Conservation (phyloP, 2,329 filamentous ascomycete species). For the Alternaria panax region DNA sequence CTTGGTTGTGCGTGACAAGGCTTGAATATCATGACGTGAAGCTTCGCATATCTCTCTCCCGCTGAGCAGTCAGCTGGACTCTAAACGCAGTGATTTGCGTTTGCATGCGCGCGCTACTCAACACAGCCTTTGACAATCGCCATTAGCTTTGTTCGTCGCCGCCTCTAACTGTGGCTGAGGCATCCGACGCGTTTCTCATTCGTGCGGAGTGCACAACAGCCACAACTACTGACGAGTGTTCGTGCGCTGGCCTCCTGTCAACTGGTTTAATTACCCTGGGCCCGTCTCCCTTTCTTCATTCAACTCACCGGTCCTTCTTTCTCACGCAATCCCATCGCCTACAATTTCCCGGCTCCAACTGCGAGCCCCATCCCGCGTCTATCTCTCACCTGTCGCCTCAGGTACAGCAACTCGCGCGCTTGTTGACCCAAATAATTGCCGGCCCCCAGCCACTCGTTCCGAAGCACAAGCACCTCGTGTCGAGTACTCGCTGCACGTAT, state of each 20-base stretch:
- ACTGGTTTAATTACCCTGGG: slow-evolving; percentile 23
- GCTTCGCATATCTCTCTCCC: slow-evolving; percentile 16
- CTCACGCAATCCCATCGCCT: slow-evolving; percentile 6
- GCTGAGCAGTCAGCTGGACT: neutral
- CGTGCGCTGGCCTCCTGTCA: slow-evolving; percentile 9
- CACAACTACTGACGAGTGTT: slow-evolving; percentile 10
- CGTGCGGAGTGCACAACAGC: slow-evolving; percentile 9
- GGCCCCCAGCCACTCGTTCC: slow-evolving; percentile 17
- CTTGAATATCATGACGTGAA: slow-evolving; percentile 35
- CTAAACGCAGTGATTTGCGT: slow-evolving; percentile 16
- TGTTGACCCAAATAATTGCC: slow-evolving; percentile 19
- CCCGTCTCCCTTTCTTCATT: slow-evolving; percentile 19
- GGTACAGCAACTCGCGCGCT: slow-evolving; percentile 17
- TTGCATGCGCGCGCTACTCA: slow-evolving; percentile 12
- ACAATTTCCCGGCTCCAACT: slow-evolving; percentile 2
- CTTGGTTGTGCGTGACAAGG: slow-evolving; percentile 20
- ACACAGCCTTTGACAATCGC: slow-evolving; percentile 8
- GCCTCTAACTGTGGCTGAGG: slow-evolving; percentile 9
- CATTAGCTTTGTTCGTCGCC: neutral
- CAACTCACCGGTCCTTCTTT: slow-evolving; percentile 9
- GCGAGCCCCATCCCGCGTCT: slow-evolving; percentile 9
- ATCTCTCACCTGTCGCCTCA: slow-evolving; percentile 4
- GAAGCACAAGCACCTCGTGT: slow-evolving; percentile 9
- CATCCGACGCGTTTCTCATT: slow-evolving; percentile 3
- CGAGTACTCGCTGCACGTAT: neutral